phyloP scores from a whole-genome alignment of 148 eudicot species.

The Rhododendron vialii region DNA sequence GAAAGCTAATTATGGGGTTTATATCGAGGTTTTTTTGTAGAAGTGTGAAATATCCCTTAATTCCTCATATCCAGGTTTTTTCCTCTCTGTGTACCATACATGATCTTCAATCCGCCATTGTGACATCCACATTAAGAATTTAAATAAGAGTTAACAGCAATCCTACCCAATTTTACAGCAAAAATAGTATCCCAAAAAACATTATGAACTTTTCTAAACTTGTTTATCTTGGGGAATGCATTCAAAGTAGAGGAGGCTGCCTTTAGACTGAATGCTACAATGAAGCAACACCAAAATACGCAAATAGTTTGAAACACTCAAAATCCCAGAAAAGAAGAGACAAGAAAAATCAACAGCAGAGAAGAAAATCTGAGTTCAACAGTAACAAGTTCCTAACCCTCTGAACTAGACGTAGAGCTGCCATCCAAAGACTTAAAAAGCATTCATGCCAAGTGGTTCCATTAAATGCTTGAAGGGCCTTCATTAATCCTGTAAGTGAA shows the following conservation, averaged over 20 bases:
- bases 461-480: slow-evolving; percentile 74
- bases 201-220: not conserved
- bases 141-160: not conserved
- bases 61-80: not conserved
- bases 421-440: slow-evolving; percentile 88
- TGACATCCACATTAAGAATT: not conserved
- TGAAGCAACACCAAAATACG: not conserved
- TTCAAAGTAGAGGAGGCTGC: not conserved
- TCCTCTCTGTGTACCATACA: not conserved
- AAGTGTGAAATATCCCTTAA: not conserved
- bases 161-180: not conserved
- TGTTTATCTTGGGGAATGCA: not conserved
- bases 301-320: not conserved
- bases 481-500: slow-evolving; percentile 56
- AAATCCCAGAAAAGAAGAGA: not conserved
- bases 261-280: not conserved
- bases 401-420: slow-evolving; percentile 89
- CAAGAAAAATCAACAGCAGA: not conserved
- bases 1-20: not conserved
- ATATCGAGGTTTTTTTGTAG: not conserved
- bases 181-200: not conserved
- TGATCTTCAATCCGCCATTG: not conserved
- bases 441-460: slow-evolving; percentile 74
- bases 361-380: not conserved
- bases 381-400: slow-evolving; percentile 45